Evolutionary conservation across 2,329 filamentous ascomycete genomes (phyloP), one percentile per base, ranked within the genome.

Genomic region (Atkinsonella hypoxylon): DNA sequence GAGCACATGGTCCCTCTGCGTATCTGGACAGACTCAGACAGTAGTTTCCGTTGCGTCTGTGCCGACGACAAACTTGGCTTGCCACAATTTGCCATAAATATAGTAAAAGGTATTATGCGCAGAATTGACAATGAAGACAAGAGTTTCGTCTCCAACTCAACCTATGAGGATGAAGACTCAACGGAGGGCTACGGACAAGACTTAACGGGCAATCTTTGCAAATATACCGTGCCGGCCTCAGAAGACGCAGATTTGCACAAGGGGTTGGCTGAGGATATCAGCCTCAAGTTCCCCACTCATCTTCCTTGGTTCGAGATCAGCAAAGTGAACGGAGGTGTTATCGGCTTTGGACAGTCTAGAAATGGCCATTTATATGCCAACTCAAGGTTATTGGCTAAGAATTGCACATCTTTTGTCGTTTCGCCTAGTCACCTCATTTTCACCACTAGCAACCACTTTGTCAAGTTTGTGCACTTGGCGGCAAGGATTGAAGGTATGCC

Each of bases 391-490:
- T 70, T 96, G 43, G 80, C 83, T 13, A 89, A 87, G 65, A 95
- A 93, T 59, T 95, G 89, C 66, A 97, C 91, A 0, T 98, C 93
- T 0, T 97, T 95, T 59, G 65, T 89, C 6, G 70, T 90, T 26
- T 95, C 91, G 0, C 74, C 82, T 0, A 80, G 82, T 18, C 91
- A 97, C 70, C 73, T 98, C 13, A 81, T 97, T 52, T 89, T 91
- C 61, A 98, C 93, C 0, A 98, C 93, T 0, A 89, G 84, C 53
- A 89, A 89, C 56, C 90, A 97, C 64, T 74, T 96, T 3, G 75
- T 98, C 55, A 98, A 98, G 66, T 96, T 96, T 66, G 83, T 96
- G 13, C 91, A 98, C 65, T 70, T 97, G 46, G 55, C 58, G 18
- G 76, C 79, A 3, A 69, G 73, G 52, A 72, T 78, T 15, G 74